These are phyloP conservation scores for Citrus unshiu DNA, from an alignment of 345 rosid genomes.

Conservation along the genomic window DNA sequence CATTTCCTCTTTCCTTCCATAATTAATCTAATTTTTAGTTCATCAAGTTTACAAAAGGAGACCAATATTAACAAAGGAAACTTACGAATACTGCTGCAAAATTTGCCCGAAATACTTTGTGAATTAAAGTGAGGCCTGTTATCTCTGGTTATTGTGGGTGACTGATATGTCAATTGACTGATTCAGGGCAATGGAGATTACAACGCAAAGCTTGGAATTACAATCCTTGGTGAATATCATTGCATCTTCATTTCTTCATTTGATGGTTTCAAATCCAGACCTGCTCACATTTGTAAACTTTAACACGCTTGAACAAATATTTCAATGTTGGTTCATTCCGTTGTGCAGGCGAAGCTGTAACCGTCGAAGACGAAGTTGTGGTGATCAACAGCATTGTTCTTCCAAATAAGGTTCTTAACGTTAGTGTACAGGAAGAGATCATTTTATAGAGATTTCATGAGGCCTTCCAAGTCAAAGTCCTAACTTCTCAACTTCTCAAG, in stretches of 20 bases:
- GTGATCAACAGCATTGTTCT: slow-evolving; percentile 78
- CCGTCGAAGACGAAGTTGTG: slow-evolving; percentile 74
- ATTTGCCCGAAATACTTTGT: background rate
- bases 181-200: slow-evolving; percentile 69
- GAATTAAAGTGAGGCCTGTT: background rate
- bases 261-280: background rate
- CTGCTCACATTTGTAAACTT: background rate
- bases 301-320: background rate
- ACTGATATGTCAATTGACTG: slow-evolving; percentile 7
- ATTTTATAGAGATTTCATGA: slow-evolving; percentile 38
- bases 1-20: background rate
- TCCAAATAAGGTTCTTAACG: slow-evolving; percentile 57
- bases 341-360: slow-evolving; percentile 76
- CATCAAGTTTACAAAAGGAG: background rate
- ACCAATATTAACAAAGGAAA: background rate
- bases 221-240: slow-evolving; percentile 58
- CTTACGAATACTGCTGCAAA: background rate
- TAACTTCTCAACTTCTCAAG: background rate
- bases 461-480: too few relatives aligned
- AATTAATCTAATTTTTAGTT: background rate
- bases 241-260: background rate
- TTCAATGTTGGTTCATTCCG: background rate
- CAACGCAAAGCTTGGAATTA: slow-evolving; percentile 66
- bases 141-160: background rate
- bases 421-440: slow-evolving; percentile 70